These are phyloP conservation scores for Puya raimondii DNA, from an alignment of 176 grass and related monocot genomes.

Conservation along the genomic window DNA sequence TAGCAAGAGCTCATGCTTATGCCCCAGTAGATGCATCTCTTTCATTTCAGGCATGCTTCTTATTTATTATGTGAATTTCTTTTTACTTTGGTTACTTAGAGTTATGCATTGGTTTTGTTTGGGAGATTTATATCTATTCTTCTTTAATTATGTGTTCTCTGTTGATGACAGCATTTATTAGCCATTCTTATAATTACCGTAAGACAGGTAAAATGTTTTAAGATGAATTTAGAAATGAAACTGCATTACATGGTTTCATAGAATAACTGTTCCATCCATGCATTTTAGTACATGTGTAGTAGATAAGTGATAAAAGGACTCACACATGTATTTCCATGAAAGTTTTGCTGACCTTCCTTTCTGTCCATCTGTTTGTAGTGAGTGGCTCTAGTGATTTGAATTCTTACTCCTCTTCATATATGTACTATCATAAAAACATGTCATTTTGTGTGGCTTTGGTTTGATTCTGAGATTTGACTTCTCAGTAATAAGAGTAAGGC, in stretches of 20 bases:
- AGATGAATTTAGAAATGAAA: neutral
- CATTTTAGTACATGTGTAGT: neutral
- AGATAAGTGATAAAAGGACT: neutral
- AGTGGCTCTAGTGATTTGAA: no score
- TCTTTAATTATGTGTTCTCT: neutral
- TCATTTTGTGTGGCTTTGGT: no score
- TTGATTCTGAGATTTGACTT: no score
- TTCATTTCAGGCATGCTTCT: constrained; percentile 61
- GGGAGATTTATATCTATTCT: neutral
- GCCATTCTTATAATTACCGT: neutral
- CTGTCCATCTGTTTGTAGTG: no score
- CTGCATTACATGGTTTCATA: neutral
- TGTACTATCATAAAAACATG: no score
- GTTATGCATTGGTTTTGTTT: neutral
- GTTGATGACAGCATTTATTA: neutral
- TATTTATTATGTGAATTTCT: neutral
- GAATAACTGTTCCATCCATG: no score
- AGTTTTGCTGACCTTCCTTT: no score
- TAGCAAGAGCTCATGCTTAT: constrained; percentile 71
- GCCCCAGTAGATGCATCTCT: constrained; percentile 78
- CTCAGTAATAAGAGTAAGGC: no score
- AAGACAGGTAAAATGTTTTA: neutral
- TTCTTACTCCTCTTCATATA: no score
- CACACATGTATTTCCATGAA: neutral
- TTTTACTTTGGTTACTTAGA: neutral